Percentiles rank a stretch among this genome's conserved stretches.
These are phyloP conservation scores for Dactylis glomerata DNA, from an alignment of 176 grass and related monocot genomes.

Conservation along the genomic window DNA sequence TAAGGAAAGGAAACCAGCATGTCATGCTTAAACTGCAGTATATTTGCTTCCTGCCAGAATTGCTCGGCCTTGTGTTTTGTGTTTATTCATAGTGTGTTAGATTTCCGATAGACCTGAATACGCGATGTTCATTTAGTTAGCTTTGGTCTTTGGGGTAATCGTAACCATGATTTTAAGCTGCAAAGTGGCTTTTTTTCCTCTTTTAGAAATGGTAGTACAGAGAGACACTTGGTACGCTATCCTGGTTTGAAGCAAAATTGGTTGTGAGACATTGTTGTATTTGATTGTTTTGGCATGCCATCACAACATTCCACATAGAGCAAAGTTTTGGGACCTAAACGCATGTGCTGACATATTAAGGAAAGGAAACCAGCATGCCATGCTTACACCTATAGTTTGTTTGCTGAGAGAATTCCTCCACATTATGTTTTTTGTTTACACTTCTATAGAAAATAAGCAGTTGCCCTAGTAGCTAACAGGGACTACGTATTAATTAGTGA, in stretches of 20 bases:
- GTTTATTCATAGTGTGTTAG: no score
- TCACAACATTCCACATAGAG: background rate
- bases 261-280: background rate
- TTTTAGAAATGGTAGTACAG: background rate
- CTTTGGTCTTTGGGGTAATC: no score
- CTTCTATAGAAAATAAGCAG: constrained; percentile 26
- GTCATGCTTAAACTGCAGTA: background rate
- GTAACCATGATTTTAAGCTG: no score
- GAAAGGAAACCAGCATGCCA: background rate
- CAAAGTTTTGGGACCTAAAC: background rate
- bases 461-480: background rate
- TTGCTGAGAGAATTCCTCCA: background rate
- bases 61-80: background rate
- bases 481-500: background rate
- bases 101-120: no score
- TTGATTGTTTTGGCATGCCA: background rate
- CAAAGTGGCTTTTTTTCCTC: background rate
- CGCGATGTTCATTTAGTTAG: no score
- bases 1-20: background rate
- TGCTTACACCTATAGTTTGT: background rate
- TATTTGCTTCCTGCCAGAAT: background rate
- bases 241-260: background rate
- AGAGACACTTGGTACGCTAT: background rate
- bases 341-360: background rate
- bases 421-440: background rate